phyloP scores from a whole-genome alignment of 495 filamentous ascomycete genomes.

The Lasiosphaeriaceae sp. region DNA sequence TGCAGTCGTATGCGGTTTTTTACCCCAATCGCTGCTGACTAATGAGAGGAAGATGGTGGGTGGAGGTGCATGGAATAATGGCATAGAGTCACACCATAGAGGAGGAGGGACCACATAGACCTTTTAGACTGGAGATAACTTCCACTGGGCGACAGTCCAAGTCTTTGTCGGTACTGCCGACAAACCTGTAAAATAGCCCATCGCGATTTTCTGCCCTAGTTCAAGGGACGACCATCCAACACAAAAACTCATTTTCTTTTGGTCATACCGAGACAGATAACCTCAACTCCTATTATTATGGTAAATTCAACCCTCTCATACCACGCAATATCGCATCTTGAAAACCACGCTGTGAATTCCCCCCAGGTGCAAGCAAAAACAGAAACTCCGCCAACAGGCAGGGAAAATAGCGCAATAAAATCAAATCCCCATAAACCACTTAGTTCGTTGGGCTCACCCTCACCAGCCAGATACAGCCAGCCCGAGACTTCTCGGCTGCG shows the following conservation, averaged over 20 bases:
- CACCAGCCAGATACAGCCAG: too few species aligned
- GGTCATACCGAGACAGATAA: slow-evolving; percentile 2
- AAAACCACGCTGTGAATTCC: too few species aligned
- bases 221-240: slow-evolving; percentile 23
- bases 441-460: too few species aligned
- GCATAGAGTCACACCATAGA: slow-evolving; percentile 36
- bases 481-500: too few species aligned
- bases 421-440: too few species aligned
- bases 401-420: too few species aligned
- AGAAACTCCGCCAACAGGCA: too few species aligned
- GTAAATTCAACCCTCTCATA: too few species aligned
- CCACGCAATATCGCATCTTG: too few species aligned
- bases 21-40: slow-evolving; percentile 19
- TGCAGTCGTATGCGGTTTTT: slow-evolving; percentile 20
- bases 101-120: slow-evolving; percentile 26
- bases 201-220: slow-evolving; percentile 21
- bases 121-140: slow-evolving; percentile 35
- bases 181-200: slow-evolving; percentile 30
- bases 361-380: too few species aligned
- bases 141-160: slow-evolving; percentile 19
- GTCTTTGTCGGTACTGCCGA: slow-evolving; percentile 29
- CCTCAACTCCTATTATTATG: neutral
- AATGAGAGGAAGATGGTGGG: slow-evolving; percentile 21
- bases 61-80: slow-evolving; percentile 24
- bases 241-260: slow-evolving; percentile 24